phyloP scores from a whole-genome alignment of 306 rosid genomes.

The Sindora glabra region DNA sequence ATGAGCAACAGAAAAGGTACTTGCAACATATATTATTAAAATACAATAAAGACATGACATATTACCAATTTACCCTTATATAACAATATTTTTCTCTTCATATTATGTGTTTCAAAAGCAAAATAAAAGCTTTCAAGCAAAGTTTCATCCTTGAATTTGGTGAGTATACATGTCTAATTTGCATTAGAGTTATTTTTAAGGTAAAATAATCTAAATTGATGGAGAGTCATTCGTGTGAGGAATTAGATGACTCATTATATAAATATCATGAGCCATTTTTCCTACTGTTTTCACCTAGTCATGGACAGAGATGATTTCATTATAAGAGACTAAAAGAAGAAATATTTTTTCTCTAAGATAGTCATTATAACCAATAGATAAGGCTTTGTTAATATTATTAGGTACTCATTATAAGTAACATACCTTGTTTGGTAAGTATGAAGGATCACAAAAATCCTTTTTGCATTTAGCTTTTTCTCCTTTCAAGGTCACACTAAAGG shows the following conservation, averaged over 20 bases:
- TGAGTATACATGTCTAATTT: constrained; percentile 47
- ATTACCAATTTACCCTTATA: not conserved
- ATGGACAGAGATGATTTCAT: not conserved
- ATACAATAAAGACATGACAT: not conserved
- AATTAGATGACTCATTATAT: constrained; percentile 60
- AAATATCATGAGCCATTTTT: constrained; percentile 53
- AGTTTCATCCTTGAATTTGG: no score
- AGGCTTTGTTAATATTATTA: no score
- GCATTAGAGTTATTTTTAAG: constrained; percentile 54
- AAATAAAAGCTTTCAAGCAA: no score
- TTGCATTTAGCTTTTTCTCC: constrained; percentile 62
- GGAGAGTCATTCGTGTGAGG: constrained; percentile 46
- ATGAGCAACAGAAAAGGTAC: constrained; percentile 61
- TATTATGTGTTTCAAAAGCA: not conserved
- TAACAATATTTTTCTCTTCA: not conserved
- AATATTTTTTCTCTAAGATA: no score
- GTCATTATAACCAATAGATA: no score
- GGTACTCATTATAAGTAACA: not conserved
- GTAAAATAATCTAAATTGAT: constrained; percentile 49
- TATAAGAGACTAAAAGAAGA: not conserved
- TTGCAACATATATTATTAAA: constrained; percentile 10
- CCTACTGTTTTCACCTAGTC: constrained; percentile 48
- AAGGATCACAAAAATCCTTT: constrained; percentile 53
- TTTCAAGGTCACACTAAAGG: constrained; percentile 49
- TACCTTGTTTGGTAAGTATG: constrained; percentile 51